A percentile compares a stretch with the other conserved stretches of the same genome.
Conservation (phyloP, 2,329 filamentous ascomycete genomes). For the Fusarium redolens region DNA sequence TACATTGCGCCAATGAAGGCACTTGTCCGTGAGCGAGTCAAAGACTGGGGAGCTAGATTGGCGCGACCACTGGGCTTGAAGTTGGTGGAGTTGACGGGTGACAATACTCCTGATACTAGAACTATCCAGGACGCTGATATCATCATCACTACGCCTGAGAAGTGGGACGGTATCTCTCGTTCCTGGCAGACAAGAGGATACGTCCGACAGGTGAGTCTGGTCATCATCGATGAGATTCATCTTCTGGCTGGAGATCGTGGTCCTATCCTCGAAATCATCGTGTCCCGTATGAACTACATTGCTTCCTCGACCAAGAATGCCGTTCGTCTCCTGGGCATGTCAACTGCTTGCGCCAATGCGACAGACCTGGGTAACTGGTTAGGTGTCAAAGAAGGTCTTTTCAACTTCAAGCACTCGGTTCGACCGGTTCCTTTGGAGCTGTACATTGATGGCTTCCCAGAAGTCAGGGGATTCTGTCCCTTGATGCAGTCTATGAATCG, state of each 20-base stretch:
- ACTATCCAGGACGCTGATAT: conserved; percentile 97
- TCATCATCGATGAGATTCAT: conserved; percentile 99
- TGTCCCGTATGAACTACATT: conserved; percentile 96
- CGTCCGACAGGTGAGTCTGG: conserved; percentile 91
- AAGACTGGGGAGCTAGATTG: conserved; percentile 90
- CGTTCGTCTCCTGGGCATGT: conserved; percentile 97
- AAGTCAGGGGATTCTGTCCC: conserved; percentile 94
- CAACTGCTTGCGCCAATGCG: conserved; percentile 96
- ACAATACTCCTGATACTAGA: conserved; percentile 96
- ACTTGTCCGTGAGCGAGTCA: conserved; percentile 92
- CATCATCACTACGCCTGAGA: conserved; percentile 99
- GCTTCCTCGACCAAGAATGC: conserved; percentile 91
- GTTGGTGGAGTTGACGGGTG: conserved; percentile 92
- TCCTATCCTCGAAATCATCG: conserved; percentile 98
- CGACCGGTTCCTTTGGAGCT: conserved; percentile 95
- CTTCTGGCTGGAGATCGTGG: conserved; percentile 95
- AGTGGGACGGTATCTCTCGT: conserved; percentile 99
- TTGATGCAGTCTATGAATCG: conserved; percentile 99
- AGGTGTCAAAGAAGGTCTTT: conserved; percentile 93
- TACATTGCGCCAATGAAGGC: conserved; percentile 99
- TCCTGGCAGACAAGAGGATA: conserved; percentile 99
- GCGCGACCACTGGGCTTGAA: conserved; percentile 86
- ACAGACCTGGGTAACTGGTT: conserved; percentile 96
- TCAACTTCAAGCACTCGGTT: conserved; percentile 98
- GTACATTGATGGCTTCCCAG: conserved; percentile 97